Evolutionary conservation across 2,329 filamentous ascomycete genomes (phyloP).

Genomic region (Epichloe brachyelytri): DNA sequence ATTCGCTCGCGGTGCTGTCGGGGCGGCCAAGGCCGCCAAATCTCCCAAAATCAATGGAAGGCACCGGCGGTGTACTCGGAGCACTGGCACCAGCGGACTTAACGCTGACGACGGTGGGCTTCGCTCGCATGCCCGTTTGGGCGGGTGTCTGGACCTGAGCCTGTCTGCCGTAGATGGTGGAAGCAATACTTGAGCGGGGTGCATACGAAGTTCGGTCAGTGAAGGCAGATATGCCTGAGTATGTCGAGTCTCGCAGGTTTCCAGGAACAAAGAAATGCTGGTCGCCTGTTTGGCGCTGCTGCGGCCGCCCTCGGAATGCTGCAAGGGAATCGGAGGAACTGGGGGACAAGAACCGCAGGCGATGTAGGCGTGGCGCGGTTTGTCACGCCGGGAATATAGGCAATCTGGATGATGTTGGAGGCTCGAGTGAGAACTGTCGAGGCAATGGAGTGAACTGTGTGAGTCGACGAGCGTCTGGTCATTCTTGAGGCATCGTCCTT

Average conservation of each 20-base stretch:
- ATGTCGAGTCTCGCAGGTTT: constrained; percentile 82
- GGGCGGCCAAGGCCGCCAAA: constrained; percentile 33
- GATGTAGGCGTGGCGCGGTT: constrained; percentile 81
- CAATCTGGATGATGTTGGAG: constrained; percentile 98
- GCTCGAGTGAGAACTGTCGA: constrained; percentile 91
- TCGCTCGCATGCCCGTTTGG: constrained; percentile 75
- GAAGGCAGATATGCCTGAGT: constrained; percentile 59
- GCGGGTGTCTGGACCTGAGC: constrained; percentile 72
- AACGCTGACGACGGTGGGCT: constrained; percentile 87
- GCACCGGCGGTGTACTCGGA: constrained; percentile 55
- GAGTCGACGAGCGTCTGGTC: constrained; percentile 58
- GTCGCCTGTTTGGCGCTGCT: constrained; percentile 48
- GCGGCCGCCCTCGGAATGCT: constrained; percentile 32
- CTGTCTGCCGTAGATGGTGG: constrained; percentile 87
- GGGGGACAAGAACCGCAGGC: constrained; percentile 70
- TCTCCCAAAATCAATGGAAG: constrained; percentile 53
- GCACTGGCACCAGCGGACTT: constrained; percentile 51
- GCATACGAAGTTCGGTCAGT: constrained; percentile 50
- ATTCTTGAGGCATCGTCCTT: constrained; percentile 30
- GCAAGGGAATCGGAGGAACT: constrained; percentile 77
- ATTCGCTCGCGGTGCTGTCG: constrained; percentile 43
- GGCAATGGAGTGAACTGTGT: constrained; percentile 83
- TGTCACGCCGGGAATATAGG: constrained; percentile 94
- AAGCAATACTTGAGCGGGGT: constrained; percentile 65
- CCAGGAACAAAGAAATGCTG: constrained; percentile 90